Percentiles rank a stretch among this genome's conserved stretches.
Evolutionary conservation across 2,329 filamentous ascomycete genomes (phyloP).

Genomic region (Chaetomium olivaceum): DNA sequence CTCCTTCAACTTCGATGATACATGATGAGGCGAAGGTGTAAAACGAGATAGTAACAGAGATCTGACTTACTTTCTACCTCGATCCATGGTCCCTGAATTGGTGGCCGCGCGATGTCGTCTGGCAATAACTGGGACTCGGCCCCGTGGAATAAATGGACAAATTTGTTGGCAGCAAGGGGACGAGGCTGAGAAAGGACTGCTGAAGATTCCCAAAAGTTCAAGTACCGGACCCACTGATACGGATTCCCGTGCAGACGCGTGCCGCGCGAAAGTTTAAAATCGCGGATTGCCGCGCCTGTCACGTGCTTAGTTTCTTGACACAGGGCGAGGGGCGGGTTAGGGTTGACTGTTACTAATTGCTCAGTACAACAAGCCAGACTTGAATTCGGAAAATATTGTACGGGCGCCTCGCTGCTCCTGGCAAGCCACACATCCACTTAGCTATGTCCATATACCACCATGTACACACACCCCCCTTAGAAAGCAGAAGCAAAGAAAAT

Average conservation of each 20-base stretch:
- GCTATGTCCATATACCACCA: background rate
- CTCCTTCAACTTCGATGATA: background rate
- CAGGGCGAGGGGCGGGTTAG: background rate
- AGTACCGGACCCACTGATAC: conserved; percentile 1
- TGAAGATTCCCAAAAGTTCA: conserved; percentile 4
- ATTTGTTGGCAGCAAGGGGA: background rate
- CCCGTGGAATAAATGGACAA: background rate
- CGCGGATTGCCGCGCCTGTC: background rate
- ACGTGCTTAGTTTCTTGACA: background rate
- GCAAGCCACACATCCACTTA: background rate
- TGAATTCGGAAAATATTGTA: background rate
- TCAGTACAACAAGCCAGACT: background rate
- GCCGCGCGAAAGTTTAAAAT: background rate
- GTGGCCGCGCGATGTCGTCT: background rate
- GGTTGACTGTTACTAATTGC: background rate
- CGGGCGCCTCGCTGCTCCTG: background rate
- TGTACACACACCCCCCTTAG: background rate
- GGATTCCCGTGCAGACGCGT: background rate
- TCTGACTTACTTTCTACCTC: conserved; percentile 31
- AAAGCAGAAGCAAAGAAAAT: background rate
- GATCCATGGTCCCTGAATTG: conserved; percentile 23
- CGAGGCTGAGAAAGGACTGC: background rate
- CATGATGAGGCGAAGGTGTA: conserved; percentile 5
- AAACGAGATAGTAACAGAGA: conserved; percentile 17
- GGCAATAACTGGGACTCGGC: background rate